Percentiles rank a stretch among this genome's conserved stretches.
phyloP scores from a whole-genome alignment of 2,329 filamentous ascomycete genomes.

The Phaeosphaeria sp. region DNA sequence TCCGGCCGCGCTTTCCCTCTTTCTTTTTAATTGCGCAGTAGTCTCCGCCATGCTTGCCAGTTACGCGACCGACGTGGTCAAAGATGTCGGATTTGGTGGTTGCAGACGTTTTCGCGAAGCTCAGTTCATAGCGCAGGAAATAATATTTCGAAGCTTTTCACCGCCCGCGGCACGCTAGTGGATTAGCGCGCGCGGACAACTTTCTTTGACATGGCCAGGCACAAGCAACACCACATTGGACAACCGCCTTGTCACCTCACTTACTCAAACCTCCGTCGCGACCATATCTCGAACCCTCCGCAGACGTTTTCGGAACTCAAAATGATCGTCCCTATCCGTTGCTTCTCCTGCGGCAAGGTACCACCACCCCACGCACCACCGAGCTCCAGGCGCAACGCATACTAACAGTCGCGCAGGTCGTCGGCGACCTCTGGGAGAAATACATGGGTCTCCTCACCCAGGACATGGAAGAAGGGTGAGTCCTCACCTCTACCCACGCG shows the following conservation, averaged over 20 bases:
- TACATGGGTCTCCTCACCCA: slow-evolving; percentile 90
- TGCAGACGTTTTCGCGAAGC: slow-evolving; percentile 2
- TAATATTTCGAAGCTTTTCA: slow-evolving; percentile 37
- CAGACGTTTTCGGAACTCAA: slow-evolving; percentile 47
- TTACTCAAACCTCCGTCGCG: slow-evolving; percentile 14
- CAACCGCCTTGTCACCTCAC: slow-evolving; percentile 2
- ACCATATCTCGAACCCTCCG: background rate
- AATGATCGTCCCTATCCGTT: slow-evolving; percentile 99
- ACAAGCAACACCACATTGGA: slow-evolving; percentile 14
- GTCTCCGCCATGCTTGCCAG: slow-evolving; percentile 30
- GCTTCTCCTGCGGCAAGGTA: slow-evolving; percentile 99
- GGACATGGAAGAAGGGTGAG: slow-evolving; percentile 45
- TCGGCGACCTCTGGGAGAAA: slow-evolving; percentile 95
- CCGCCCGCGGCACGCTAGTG: slow-evolving; percentile 31
- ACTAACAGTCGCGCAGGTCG: slow-evolving; percentile 69
- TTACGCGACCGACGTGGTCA: background rate
- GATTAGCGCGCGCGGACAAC: slow-evolving; percentile 32
- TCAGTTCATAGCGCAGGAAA: slow-evolving; percentile 23
- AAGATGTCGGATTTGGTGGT: background rate
- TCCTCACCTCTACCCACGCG: background rate
- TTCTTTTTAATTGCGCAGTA: slow-evolving; percentile 38
- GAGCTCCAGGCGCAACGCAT: slow-evolving; percentile 16
- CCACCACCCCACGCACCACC: slow-evolving; percentile 21
- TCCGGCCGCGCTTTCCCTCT: slow-evolving; percentile 35
- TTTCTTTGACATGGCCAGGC: slow-evolving; percentile 43